phyloP scores from a whole-genome alignment of 768 basidiomycete species.

The Crassisporium funariophilum region DNA sequence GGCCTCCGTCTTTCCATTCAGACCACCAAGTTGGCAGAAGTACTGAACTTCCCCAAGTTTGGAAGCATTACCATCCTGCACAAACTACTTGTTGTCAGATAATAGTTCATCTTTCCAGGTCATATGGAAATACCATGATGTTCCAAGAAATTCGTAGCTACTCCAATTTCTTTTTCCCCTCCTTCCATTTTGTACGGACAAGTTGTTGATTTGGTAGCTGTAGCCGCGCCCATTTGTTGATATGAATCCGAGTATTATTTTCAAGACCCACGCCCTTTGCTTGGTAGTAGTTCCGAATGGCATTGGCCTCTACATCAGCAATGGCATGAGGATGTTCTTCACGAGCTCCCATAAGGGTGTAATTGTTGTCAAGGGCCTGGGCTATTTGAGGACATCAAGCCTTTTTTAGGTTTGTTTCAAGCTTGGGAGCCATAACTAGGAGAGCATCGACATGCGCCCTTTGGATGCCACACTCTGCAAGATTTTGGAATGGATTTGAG shows the following conservation, averaged over 20 bases:
- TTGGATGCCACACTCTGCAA: constrained; percentile 17
- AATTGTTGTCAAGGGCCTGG: no score
- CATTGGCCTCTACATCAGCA: neutral
- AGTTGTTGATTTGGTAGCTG: constrained; percentile 11
- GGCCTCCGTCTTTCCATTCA: no score
- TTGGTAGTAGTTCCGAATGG: neutral
- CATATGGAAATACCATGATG: no score
- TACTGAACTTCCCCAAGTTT: no score
- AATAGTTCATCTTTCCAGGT: no score
- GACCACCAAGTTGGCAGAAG: no score
- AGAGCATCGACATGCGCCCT: constrained; percentile 19
- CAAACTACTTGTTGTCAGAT: no score
- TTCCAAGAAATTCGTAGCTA: constrained; percentile 11
- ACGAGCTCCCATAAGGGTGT: no score
- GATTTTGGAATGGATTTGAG: constrained; percentile 28
- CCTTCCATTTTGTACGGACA: constrained; percentile 10
- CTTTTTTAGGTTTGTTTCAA: no score
- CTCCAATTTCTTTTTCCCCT: neutral
- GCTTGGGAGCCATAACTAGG: constrained; percentile 10
- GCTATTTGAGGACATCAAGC: no score
- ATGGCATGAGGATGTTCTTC: neutral
- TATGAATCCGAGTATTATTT: neutral
- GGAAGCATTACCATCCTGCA: no score
- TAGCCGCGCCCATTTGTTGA: neutral
- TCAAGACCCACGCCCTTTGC: neutral